Percentiles rank a stretch among this genome's conserved stretches.
phyloP scores from a whole-genome alignment of 306 rosid genomes.

The Nissolia schottii region DNA sequence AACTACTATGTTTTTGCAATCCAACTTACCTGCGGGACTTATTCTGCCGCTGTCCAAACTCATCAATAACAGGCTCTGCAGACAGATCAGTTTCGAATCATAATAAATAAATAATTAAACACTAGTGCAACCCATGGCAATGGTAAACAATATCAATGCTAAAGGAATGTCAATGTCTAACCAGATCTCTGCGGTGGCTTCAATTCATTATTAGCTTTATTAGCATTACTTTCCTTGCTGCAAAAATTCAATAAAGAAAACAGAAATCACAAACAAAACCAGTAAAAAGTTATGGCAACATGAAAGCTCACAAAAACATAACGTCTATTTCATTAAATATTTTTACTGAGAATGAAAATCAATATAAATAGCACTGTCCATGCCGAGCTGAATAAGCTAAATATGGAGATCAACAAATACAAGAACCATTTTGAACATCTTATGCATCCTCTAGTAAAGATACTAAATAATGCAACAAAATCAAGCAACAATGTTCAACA shows the following conservation, averaged over 20 bases:
- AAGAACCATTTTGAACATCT: not conserved
- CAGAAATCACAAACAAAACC: conserved; percentile 13
- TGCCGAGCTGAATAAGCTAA: not conserved
- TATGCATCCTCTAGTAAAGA: not conserved
- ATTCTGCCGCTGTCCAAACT: conserved; percentile 80
- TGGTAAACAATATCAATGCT: not conserved
- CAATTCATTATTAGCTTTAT: conserved; percentile 53
- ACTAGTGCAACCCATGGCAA: not conserved
- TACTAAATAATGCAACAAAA: not conserved
- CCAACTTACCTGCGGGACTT: conserved; percentile 81
- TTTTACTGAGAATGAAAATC: not conserved
- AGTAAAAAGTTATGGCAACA: not conserved
- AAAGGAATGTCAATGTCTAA: conserved; percentile 19
- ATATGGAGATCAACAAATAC: not conserved
- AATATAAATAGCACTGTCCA: not conserved
- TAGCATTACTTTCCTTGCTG: conserved; percentile 63
- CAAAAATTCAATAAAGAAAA: conserved; percentile 24
- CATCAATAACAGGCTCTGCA: conserved; percentile 67
- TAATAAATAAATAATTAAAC: not conserved
- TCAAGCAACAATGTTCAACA: not conserved
- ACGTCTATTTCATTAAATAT: not conserved
- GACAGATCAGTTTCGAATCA: not conserved
- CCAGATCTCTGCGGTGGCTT: conserved; percentile 67
- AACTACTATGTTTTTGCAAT: not conserved
- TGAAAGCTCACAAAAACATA: not conserved